Evolutionary conservation across 2,329 filamentous ascomycete genomes (phyloP), one percentile per base, ranked within the genome.

Genomic region (Arthrobotrys sphaeroides): DNA sequence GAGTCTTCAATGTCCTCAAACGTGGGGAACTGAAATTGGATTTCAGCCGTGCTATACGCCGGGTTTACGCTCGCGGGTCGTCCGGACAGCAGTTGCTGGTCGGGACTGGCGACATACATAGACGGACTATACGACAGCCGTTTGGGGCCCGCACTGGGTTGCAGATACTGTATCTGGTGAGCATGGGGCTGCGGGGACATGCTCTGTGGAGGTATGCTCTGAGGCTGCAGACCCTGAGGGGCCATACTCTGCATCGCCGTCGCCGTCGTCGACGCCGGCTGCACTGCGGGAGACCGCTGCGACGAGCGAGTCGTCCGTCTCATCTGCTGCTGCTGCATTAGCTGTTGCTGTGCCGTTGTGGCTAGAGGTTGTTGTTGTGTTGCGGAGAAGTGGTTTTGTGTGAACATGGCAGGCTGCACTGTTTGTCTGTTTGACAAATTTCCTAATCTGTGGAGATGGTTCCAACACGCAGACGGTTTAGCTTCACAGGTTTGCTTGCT

Each of bases 391-490:
- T 69, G 72, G 49, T 64, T 69, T 31, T 57, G 55, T 7, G 72
- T 45, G 59, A 49, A 75, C 72, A 75, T 69, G 36, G 64, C 64
- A 51, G 67, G 72, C 53, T 73, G 69, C 69, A 73, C n/a, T 73
- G 69, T 73, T 73, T 67, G 69, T 33, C 61, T 16, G 72, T 75
- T 75, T 75, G 64, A 64, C 38, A 57, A 55, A 20, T 75, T 69
- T 59, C 72, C 72, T 69, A 51, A 42, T 68, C 42, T 26, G 40
- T 26, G 38, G 13, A 7, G 9, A 24, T 5, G n/a, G 20, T 47
- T 20, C 51, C 33, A 43, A 68, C 33, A 55, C 36, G 60, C 31
- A 55, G n/a, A 55, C 51, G 31, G 51, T 55, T 45, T 60, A 43
- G 36, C 36, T 60, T 60, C 55, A 60, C 36, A 45, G 2, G 38